A percentile compares a stretch with the other conserved stretches of the same genome.
These are phyloP conservation scores for Fonsecaea monophora DNA, from an alignment of 2,329 filamentous ascomycete species.

Conservation along the genomic window DNA sequence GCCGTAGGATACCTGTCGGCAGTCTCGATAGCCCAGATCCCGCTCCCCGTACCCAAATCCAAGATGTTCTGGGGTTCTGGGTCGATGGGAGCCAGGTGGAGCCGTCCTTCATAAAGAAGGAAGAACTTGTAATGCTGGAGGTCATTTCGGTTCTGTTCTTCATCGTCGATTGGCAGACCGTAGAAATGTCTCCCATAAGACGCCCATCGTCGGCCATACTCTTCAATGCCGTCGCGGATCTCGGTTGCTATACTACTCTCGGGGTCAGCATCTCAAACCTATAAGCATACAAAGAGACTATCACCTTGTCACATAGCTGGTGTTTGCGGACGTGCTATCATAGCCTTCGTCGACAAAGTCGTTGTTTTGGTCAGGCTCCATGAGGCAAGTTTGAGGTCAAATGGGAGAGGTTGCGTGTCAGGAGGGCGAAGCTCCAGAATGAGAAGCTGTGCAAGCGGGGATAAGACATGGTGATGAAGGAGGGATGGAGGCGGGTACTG, in stretches of 20 bases:
- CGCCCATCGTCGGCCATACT: constrained; percentile 30
- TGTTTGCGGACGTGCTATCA: constrained; percentile 4
- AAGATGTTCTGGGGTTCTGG: constrained; percentile 24
- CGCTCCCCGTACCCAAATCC: constrained; percentile 36
- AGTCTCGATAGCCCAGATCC: constrained; percentile 37
- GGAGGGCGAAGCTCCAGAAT: not conserved
- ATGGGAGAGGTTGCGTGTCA: not conserved
- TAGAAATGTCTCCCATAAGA: constrained; percentile 31
- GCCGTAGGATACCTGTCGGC: constrained; percentile 39
- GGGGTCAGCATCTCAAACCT: constrained; percentile 1
- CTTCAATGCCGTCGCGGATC: constrained; percentile 30
- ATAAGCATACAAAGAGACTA: not conserved
- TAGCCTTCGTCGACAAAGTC: constrained; percentile 22
- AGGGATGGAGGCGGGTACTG: not conserved
- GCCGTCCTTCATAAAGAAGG: constrained; percentile 29
- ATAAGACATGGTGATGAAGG: not conserved
- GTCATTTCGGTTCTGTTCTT: constrained; percentile 21
- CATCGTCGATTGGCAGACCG: constrained; percentile 34
- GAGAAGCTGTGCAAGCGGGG: not conserved
- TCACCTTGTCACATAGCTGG: constrained; percentile 25
- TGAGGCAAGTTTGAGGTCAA: not conserved
- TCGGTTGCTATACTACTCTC: constrained; percentile 25
- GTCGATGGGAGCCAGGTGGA: constrained; percentile 10
- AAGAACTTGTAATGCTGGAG: constrained; percentile 36
- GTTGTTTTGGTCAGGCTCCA: constrained; percentile 17